Evolutionary conservation across 306 rosid genomes (phyloP), one percentile per base, ranked within the genome.

Genomic region (Macrotyloma uniflorum): DNA sequence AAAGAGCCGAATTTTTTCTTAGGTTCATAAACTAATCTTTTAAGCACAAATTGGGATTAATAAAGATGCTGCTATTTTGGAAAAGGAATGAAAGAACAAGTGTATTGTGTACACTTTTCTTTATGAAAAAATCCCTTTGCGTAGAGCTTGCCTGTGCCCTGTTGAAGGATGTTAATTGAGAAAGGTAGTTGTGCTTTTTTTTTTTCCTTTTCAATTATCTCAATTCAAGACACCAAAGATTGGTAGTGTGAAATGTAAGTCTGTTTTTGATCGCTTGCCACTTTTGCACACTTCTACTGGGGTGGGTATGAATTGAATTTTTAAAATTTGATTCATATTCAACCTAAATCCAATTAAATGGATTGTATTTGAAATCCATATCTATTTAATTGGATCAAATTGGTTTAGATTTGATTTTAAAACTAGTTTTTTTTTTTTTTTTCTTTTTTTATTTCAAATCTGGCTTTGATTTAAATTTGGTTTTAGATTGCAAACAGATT

Each of bases 231-330:
- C 7, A 68, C 49, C 47, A 30, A 22, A 33, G 38, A 16, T 46
- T 26, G 10, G 9, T 67, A 8, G 19, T 19, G 20, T 24, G 19
- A 68, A 57, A 36, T 14, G 13, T 35, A 6, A 61, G 36, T 9
- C 32, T 42, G 61, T 50, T 24, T 75, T 82, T 50, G 64, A 51
- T 67, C 38, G 36, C 77, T 26, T 36, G 46, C 40, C 38, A 30
- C 40, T 67, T 33, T 57, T 14, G 49, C 54, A 26, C 23, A 47
- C 22, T 30, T 57, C 66, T 33, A 53, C 33, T 70, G 1, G 2
- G 40, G 42, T 38, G 43, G 43, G 12, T 12, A 38, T 38, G 13
- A 2, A 38, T 38, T 38, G 13, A 38, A 36, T 8, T 8, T 36
- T 36, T 36, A 36, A 36, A 36, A 8, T 1, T 8, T 2, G 10